Base-by-base conservation (phyloP, 164 flowering plant genomes). In the Aristolochia californica region DNA sequence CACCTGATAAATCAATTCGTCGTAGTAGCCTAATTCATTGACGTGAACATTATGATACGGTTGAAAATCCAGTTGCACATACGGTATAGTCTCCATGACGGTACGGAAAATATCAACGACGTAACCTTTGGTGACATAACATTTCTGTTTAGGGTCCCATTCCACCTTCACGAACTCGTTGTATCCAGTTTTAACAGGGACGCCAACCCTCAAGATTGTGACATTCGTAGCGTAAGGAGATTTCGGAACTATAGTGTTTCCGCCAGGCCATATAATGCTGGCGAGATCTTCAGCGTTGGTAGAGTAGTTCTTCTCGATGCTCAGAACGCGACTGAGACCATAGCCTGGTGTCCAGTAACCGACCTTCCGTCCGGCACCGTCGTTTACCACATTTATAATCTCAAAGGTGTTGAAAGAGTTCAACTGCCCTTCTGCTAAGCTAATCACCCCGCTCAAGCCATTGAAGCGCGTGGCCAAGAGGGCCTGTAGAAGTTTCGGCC, bases 261-360 rank as follows among this genome's bases (percentile, higher is more conserved):
- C 75, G n/a, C 90, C 84, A 0, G 90, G 84, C 84, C 86, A 81
- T 10, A 77, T 66, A 23, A 79, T 62, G 0, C 67, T 15, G 14
- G 60, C 55, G 2, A 75, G 66, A 53, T 60, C 62, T n/a, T 47
- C 13, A 4, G 47, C 68, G 5, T 64, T 15, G 13, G 62, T 21
- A 8, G 64, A 62, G 5, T 59, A 25, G 0, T 15, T 21, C 3
- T 17, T 47, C 7, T 34, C 23, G 8, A 47, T 15, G 14, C 53
- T 45, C 30, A 58, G 20, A 16, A 15, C 30, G 23, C 51, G 54
- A 0, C 55, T 60, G 27, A 75, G 45, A 15, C 80, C 78, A 50
- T 18, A 5, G 5, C 10, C 49, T 22, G 57, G 63, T 0, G 63
- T 70, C 86, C 86, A 81, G 30, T 48, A 66, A 17, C 78, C 83